These are phyloP conservation scores for Cymodocea nodosa DNA, from an alignment of 116 monocot genomes.

Conservation along the genomic window DNA sequence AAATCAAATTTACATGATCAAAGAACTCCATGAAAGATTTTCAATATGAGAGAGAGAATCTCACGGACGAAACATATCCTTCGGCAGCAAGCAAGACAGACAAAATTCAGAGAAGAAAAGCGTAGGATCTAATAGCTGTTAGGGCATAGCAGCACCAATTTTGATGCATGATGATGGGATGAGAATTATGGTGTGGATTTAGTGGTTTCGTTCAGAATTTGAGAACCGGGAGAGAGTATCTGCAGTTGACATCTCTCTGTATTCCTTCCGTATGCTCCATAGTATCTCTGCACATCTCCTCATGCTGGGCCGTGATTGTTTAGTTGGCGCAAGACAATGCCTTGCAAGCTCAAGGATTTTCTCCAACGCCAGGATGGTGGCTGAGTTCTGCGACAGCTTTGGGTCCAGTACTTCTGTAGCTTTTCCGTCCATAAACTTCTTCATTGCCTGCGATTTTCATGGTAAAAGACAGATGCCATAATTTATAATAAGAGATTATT, in stretches of 20 bases:
- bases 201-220: neutral
- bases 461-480: neutral
- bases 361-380: conserved; percentile 53
- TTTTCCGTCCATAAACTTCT: conserved; percentile 47
- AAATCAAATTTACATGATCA: too few relatives aligned
- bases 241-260: conserved; percentile 18
- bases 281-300: conserved; percentile 59
- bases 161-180: too few relatives aligned
- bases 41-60: too few relatives aligned
- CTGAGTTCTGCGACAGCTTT: conserved; percentile 23
- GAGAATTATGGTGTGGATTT: too few relatives aligned
- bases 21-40: too few relatives aligned
- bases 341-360: conserved; percentile 54
- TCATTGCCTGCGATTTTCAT: conserved; percentile 43
- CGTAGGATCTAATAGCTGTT: too few relatives aligned
- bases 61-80: too few relatives aligned
- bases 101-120: too few relatives aligned
- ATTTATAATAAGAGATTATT: neutral
- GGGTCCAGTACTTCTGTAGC: conserved; percentile 41
- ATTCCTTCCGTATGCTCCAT: conserved; percentile 73
- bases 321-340: conserved; percentile 52
- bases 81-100: too few relatives aligned
- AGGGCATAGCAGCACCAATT: too few relatives aligned
- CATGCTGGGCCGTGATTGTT: conserved; percentile 54
- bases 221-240: neutral